Base-by-base conservation (phyloP, 192 early-diverging fungal species). In the Lunasporangiospora selenospora region DNA sequence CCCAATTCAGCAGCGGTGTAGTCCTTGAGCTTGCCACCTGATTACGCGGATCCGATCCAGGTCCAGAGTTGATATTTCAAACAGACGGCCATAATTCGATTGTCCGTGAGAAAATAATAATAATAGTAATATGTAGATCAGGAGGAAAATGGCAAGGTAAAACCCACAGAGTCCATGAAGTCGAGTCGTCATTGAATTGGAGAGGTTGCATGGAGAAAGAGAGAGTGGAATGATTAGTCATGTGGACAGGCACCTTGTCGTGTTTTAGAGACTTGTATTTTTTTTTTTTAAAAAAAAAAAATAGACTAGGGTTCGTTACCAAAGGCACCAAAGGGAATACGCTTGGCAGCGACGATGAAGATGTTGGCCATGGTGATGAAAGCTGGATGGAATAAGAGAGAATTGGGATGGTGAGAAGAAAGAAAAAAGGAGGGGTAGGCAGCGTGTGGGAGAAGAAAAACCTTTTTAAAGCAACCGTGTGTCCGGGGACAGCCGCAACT, bases 321-420 rank as follows among this genome's bases (percentile, higher is more conserved):
- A 79, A 98, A 98, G 44, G 93, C 89, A 29, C 95, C 95, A 52
- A 97, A 95, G 34, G 96, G 91, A 18, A 89, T 88, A 75, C 88
- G 83, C 81, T 90, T 92, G 43, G 91, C 91, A 41, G 91, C 87
- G 43, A 92, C 81, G 47, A 92, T 92, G 75, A 85, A 92, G 16
- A 86, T 84, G 70, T 89, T 86, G 32, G 82, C 75, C 81, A 85
- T 82, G 38, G 37, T 70, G 33, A 50, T 16, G 27, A 53, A 54
- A 21, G 48, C 19, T 42, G 16, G 19, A 42, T 42, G 41, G 16
- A 42, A 47, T 12, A 44, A 41, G 41, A 54, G 50, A 34, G 34
- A 21, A 39, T 34, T 58, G 52, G 29, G 24, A 48, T 50, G 47
- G 13, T 34, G 30, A 48, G 54, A 57, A 48, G 15, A 27, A 33